Evolutionary conservation across 2,329 filamentous ascomycete genomes (phyloP), one percentile per base, ranked within the genome.

Genomic region (Thelonectria blattea): DNA sequence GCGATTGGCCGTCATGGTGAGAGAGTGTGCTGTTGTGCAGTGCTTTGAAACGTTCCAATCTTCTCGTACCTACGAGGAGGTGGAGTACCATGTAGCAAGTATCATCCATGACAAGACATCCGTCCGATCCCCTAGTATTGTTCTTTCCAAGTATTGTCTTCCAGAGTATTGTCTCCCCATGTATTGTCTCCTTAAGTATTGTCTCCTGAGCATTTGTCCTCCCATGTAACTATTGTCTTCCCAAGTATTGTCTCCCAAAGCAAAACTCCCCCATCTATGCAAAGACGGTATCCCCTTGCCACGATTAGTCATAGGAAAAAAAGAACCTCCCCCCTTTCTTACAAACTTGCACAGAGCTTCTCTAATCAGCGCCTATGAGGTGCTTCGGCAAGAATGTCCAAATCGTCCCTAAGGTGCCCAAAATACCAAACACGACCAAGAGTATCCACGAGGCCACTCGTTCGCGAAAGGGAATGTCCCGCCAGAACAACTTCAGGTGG

Each of bases 341-440:
- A 24, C 34, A 39, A 9, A 41, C 14, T 41, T 41, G 37, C 15
- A 42, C 15, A 17, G 17, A 10, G 17, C 3, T 17, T 17, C 14
- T 12, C 20, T 47, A 71, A 49, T 80, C 78, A 50, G 83, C 83
- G 45, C 87, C 87, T 71, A 94, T 85, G 66, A 89, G 78, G 63
- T 88, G 85, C 79, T 90, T 93, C 3, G 93, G 93, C 71, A 97
- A 76, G 76, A 95, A 95, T 5, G 93, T 93, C 86, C 92, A 97
- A 2, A 92, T 83, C 0, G 94, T 98, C 47, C 93, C 93, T 5
- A 94, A 74, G 17, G 88, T 68, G 12, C 91, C 94, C 73, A 97
- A 77, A 18, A 88, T 71, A 1, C 85, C 81, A 57, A 91, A 95
- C 12, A 91, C 71, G 5, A 86, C 74, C 71, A 97, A 88, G 67